phyloP scores from a whole-genome alignment of 2,329 filamentous ascomycete species.

The Aspergillus unguis region DNA sequence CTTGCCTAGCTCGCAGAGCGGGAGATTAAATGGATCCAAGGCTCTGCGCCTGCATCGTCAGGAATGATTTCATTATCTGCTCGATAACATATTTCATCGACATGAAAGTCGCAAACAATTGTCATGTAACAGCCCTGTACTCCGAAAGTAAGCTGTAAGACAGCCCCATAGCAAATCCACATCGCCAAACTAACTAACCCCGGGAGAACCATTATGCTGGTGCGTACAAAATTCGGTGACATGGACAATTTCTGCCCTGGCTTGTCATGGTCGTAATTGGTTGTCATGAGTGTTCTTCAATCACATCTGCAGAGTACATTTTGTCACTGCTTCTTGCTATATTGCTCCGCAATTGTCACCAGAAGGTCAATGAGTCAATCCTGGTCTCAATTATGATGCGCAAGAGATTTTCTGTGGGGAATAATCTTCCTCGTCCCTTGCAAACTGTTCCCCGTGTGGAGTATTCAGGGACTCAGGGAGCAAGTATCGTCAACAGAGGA shows the following conservation, averaged over 20 bases:
- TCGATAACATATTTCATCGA: too few relatives aligned
- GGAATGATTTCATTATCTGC: too few relatives aligned
- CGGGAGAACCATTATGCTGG: conserved; percentile 25
- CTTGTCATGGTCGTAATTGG: not conserved
- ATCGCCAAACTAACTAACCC: conserved; percentile 20
- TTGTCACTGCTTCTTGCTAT: not conserved
- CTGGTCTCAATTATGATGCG: conserved; percentile 1
- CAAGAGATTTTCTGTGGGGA: conserved; percentile 17
- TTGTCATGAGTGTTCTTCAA: not conserved
- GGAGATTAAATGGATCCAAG: too few relatives aligned
- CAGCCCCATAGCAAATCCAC: conserved; percentile 19
- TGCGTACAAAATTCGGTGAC: conserved; percentile 18
- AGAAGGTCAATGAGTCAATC: not conserved
- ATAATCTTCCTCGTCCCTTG: conserved; percentile 5
- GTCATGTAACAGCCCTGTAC: conserved; percentile 1
- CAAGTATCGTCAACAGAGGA: not conserved
- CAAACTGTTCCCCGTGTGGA: not conserved
- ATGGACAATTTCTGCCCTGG: conserved; percentile 1
- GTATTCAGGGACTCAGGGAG: not conserved
- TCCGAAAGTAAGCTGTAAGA: not conserved
- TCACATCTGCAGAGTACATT: not conserved
- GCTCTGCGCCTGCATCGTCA: too few relatives aligned
- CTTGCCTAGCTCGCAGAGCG: not conserved
- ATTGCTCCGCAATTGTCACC: not conserved
- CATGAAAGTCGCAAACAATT: not conserved